A percentile compares a stretch with the other conserved stretches of the same genome.
phyloP scores from a whole-genome alignment of 2,329 filamentous ascomycete species.

The Nothomitra cinnamomea region DNA sequence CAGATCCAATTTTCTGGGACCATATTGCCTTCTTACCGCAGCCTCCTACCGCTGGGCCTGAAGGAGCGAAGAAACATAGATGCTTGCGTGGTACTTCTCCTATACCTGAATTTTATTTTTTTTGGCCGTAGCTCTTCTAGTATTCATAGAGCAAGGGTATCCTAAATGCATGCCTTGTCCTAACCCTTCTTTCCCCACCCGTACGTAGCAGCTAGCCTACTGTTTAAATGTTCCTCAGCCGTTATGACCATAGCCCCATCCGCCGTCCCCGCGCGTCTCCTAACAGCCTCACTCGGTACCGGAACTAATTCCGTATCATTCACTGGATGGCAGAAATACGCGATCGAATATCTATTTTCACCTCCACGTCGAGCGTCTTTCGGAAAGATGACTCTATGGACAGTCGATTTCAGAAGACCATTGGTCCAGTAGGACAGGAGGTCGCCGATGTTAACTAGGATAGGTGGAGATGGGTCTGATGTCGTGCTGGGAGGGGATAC shows the following conservation, averaged over 20 bases:
- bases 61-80: too few relatives aligned
- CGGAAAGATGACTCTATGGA: slow-evolving; percentile 73
- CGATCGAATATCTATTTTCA: slow-evolving; percentile 45
- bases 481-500: slow-evolving; percentile 46
- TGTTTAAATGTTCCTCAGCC: slow-evolving; percentile 3
- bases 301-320: slow-evolving; percentile 30
- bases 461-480: slow-evolving; percentile 45
- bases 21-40: too few relatives aligned
- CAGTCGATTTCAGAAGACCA: slow-evolving; percentile 68
- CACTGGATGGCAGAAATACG: slow-evolving; percentile 51
- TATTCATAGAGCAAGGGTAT: too few relatives aligned
- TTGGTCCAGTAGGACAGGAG: slow-evolving; percentile 76
- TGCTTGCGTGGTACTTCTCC: too few relatives aligned
- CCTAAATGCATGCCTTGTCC: too few relatives aligned
- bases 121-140: too few relatives aligned
- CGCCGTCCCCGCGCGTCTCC: neutral
- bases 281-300: slow-evolving; percentile 3
- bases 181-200: neutral
- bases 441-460: slow-evolving; percentile 56
- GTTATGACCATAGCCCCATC: neutral
- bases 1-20: too few relatives aligned
- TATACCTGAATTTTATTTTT: too few relatives aligned
- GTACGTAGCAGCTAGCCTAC: slow-evolving; percentile 4
- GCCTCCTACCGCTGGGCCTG: too few relatives aligned
- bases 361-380: slow-evolving; percentile 22